These are phyloP conservation scores for Hysterangium stoloniferum DNA, from an alignment of 768 basidiomycete species.

Conservation along the genomic window DNA sequence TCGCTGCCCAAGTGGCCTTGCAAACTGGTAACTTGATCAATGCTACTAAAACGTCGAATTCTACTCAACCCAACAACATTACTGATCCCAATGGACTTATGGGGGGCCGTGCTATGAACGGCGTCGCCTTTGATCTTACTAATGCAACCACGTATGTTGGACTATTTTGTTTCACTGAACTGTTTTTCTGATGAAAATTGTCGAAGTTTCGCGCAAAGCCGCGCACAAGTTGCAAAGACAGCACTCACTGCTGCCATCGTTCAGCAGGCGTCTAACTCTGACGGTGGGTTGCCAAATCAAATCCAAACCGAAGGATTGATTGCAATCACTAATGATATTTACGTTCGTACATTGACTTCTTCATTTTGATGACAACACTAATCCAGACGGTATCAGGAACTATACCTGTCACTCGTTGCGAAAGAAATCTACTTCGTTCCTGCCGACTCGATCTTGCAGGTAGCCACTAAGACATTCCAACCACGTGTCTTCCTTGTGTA, in stretches of 20 bases:
- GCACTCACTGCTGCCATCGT: conserved; percentile 46
- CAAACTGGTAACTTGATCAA: conserved; percentile 34
- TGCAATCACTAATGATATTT: conserved; percentile 33
- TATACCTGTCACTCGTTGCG: conserved; percentile 43
- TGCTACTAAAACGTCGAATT: conserved; percentile 32
- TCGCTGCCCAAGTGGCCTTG: conserved; percentile 37
- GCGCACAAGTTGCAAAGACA: conserved; percentile 37
- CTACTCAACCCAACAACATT: conserved; percentile 33
- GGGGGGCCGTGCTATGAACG: conserved; percentile 44
- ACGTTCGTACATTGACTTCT: conserved; percentile 31
- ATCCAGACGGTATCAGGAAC: conserved; percentile 24
- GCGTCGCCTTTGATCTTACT: conserved; percentile 39
- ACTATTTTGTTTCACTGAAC: neutral
- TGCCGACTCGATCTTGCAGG: conserved; percentile 26
- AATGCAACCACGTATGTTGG: conserved; percentile 27
- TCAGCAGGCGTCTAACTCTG: conserved; percentile 35
- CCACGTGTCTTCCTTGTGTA: conserved; percentile 45
- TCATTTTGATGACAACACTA: neutral
- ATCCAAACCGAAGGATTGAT: conserved; percentile 33
- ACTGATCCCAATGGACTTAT: conserved; percentile 33
- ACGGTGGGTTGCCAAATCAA: conserved; percentile 30
- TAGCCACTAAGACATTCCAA: conserved; percentile 37
- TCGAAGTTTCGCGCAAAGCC: conserved; percentile 27
- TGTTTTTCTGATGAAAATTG: neutral
- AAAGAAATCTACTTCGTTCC: conserved; percentile 43